Evolutionary conservation across 2,329 filamentous ascomycete genomes (phyloP).

Genomic region (Botrytis medusae): DNA sequence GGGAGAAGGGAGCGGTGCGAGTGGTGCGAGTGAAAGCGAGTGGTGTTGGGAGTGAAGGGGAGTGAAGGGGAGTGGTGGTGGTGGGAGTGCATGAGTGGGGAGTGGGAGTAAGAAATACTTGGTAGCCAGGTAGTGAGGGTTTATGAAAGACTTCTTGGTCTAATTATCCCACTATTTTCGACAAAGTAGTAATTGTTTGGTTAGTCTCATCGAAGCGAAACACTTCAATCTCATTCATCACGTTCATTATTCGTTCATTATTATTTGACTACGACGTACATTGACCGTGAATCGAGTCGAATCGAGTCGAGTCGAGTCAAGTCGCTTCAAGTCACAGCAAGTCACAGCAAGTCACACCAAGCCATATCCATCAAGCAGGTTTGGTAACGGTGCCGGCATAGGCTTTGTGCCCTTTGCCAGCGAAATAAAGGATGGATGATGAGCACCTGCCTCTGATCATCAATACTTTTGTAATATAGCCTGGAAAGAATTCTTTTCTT

Average conservation of each 20-base stretch:
- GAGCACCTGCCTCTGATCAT: background rate
- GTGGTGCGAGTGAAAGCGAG: background rate
- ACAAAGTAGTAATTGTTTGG: background rate
- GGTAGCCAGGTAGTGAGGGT: background rate
- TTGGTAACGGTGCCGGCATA: background rate
- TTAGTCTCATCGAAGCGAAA: conserved; percentile 5
- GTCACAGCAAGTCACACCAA: background rate
- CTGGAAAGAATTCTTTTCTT: background rate
- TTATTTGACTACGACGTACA: background rate
- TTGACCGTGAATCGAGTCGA: background rate
- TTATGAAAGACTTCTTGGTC: background rate
- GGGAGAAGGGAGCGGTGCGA: background rate
- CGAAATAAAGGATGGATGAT: background rate
- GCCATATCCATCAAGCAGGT: background rate
- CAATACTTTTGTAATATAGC: background rate
- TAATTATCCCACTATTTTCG: background rate
- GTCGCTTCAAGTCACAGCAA: background rate
- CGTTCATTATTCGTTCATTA: background rate
- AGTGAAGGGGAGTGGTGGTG: background rate
- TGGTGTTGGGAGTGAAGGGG: background rate
- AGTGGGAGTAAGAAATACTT: background rate
- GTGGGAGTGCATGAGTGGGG: background rate
- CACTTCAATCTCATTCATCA: background rate
- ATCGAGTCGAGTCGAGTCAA: background rate
- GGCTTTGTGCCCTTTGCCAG: background rate